Base-by-base conservation (phyloP, 345 rosid genomes). In the Citrus australasica region DNA sequence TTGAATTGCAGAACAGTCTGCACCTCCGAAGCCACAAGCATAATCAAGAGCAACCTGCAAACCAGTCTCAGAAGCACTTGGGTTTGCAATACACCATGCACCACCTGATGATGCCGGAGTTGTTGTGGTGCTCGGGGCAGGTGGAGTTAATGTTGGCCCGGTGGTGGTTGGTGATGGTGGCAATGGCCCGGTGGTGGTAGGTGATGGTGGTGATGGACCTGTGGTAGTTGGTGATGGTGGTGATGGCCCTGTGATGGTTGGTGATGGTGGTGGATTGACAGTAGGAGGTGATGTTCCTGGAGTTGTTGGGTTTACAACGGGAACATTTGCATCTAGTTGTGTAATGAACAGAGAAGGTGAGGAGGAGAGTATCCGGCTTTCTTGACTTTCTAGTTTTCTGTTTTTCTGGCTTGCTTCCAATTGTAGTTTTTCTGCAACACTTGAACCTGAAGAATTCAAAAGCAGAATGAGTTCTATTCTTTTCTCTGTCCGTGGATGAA, bases 21-120 rank as follows among this genome's bases (percentile, higher is more conserved):
- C 89, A 55, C 98, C 98, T 64, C 98, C 98, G 55, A 89, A 94
- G 53, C 99, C 98, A 38, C 99, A 96, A 35, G 98, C 98, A 24
- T 94, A 96, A 84, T 96, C 99, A 66, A 96, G 85, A 72, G 99
- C 98, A 58, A 96, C 99, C 79, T 96, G 99, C 67, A 94, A 82
- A 64, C 97, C 89, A 55, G 98, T 96, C 55, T 85, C 76, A 0
- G 98, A 90, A 72, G 99, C 92, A 67, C 81, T 76, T 59, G 95
- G 88, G 62, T 84, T 96, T 6, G 97, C 94, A 73, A 92, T 82
- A 37, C 99, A 96, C 97, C 95, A 96, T 68, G 81, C 64, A 13
- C 97, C 95, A 2, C 92, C 86, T 42, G 81, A 80, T 79, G 89
- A 59, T 16, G 85, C 69, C 0, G 91, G 84, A 78, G 83, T 60